These are phyloP conservation scores for Thymus quinquecostatus DNA, from an alignment of 257 asterid species.

Conservation along the genomic window DNA sequence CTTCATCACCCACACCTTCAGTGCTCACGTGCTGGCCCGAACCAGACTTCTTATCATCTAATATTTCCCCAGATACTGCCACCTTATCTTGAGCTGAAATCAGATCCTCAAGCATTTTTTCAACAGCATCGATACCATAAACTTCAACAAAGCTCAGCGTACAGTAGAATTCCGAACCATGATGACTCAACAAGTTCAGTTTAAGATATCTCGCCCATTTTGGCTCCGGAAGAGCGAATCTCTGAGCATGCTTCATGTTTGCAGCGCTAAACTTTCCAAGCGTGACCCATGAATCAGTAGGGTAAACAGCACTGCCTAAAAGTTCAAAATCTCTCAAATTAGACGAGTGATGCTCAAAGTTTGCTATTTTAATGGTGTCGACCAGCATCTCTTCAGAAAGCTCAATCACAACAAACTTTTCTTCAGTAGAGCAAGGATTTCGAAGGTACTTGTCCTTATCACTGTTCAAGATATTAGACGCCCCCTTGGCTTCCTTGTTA, in stretches of 20 bases:
- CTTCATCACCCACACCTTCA: constrained; percentile 49
- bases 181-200: constrained; percentile 69
- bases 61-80: constrained; percentile 45
- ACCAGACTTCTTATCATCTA: constrained; percentile 43
- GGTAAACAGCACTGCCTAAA: constrained; percentile 81
- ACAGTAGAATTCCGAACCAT: constrained; percentile 93
- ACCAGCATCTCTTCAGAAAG: constrained; percentile 95
- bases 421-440: constrained; percentile 92
- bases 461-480: constrained; percentile 80
- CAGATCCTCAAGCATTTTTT: constrained; percentile 96
- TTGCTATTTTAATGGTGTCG: constrained; percentile 72
- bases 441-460: constrained; percentile 94
- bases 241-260: constrained; percentile 77
- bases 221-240: constrained; percentile 77
- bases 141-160: constrained; percentile 84
- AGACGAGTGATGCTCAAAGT: constrained; percentile 94
- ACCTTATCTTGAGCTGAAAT: constrained; percentile 65
- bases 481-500: constrained; percentile 98
- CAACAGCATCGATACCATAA: constrained; percentile 95
- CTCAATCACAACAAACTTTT: constrained; percentile 81
- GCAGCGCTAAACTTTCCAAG: constrained; percentile 84
- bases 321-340: constrained; percentile 81
- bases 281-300: constrained; percentile 83
- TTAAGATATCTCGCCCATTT: constrained; percentile 92
- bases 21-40: constrained; percentile 36